These are phyloP conservation scores for Acacia acuminata DNA, from an alignment of 306 rosid species.

Conservation along the genomic window DNA sequence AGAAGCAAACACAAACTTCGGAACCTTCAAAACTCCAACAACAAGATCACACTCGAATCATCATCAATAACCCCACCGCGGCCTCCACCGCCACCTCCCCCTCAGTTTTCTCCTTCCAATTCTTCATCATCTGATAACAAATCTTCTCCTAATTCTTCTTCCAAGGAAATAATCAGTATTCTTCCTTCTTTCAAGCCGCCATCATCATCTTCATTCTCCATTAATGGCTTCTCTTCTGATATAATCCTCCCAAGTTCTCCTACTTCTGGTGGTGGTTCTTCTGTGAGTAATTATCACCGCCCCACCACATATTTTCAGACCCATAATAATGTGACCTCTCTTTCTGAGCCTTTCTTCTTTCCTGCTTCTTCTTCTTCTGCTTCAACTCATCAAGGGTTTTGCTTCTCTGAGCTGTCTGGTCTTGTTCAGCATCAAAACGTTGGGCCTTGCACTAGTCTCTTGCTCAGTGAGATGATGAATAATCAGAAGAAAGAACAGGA, in stretches of 20 bases:
- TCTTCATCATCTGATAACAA: slow-evolving; percentile 68
- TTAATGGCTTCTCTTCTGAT: slow-evolving; percentile 53
- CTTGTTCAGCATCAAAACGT: slow-evolving; percentile 43
- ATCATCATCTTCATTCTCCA: slow-evolving; percentile 27
- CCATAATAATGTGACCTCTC: slow-evolving; percentile 31
- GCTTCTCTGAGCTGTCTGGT: slow-evolving; percentile 66
- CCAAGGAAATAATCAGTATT: slow-evolving; percentile 18
- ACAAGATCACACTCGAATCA: slow-evolving; percentile 1
- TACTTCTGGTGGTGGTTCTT: slow-evolving; percentile 8
- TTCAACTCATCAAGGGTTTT: slow-evolving; percentile 55
- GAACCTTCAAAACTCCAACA: slow-evolving; percentile 65
- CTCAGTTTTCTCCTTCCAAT: slow-evolving; percentile 28
- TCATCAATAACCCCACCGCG: not conserved
- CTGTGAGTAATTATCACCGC: slow-evolving; percentile 41
- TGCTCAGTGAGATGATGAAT: slow-evolving; percentile 72
- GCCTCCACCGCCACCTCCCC: slow-evolving; percentile 12
- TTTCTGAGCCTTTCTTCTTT: slow-evolving; percentile 59
- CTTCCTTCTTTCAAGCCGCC: slow-evolving; percentile 32
- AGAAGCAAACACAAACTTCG: slow-evolving; percentile 97
- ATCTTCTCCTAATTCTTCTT: slow-evolving; percentile 36
- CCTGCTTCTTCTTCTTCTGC: slow-evolving; percentile 32
- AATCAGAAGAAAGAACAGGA: slow-evolving; percentile 50
- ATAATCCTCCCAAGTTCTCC: slow-evolving; percentile 57
- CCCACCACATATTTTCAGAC: slow-evolving; percentile 43
- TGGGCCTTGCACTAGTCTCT: slow-evolving; percentile 67